Conservation (phyloP, 192 early-diverging fungal genomes). For the Cladochytrium replicatum region DNA sequence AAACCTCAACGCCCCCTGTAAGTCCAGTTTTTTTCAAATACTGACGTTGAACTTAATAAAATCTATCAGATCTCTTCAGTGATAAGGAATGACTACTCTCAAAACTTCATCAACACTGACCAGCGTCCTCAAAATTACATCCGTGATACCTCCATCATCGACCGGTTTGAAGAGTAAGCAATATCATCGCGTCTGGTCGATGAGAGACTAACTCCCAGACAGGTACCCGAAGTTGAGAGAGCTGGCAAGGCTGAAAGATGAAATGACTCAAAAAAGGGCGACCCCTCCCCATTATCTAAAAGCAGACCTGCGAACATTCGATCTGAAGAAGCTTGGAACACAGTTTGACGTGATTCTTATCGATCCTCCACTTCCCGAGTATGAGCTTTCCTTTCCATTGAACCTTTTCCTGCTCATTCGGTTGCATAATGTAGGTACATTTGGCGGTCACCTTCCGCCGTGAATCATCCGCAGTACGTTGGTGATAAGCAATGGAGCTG, state of each 20-base stretch:
- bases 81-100: constrained; percentile 47
- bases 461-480: constrained; percentile 4
- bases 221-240: constrained; percentile 49
- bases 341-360: constrained; percentile 56
- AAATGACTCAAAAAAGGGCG: constrained; percentile 21
- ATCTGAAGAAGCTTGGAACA: constrained; percentile 27
- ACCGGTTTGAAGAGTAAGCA: constrained; percentile 51
- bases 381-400: constrained; percentile 6
- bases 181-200: no score
- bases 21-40: no score
- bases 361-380: constrained; percentile 50
- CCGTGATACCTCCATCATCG: constrained; percentile 25
- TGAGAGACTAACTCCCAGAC: no score
- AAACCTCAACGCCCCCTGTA: no score
- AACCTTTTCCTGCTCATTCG: background rate
- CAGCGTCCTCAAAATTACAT: constrained; percentile 53
- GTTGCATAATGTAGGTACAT: constrained; percentile 8
- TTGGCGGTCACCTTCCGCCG: constrained; percentile 15
- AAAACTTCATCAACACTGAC: constrained; percentile 42
- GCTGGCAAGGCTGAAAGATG: constrained; percentile 35
- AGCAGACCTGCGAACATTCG: constrained; percentile 38
- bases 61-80: background rate
- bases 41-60: background rate
- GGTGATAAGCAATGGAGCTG: constrained; percentile 29
- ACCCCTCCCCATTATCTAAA: constrained; percentile 36